Conservation (phyloP, 352 stramenopile species). For the Pythium phragmiticola region DNA sequence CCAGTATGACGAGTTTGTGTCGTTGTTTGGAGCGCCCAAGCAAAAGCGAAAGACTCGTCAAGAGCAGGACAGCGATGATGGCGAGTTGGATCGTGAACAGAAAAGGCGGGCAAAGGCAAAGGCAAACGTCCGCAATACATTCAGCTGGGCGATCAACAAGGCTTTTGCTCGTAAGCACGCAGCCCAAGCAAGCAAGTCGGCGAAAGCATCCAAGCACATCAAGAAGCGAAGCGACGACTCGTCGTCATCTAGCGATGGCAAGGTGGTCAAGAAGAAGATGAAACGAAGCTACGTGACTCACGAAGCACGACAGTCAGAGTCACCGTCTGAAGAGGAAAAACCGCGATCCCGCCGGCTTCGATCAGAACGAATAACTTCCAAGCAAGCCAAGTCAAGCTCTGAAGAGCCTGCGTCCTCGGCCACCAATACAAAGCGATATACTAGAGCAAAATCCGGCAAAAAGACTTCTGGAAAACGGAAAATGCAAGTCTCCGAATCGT, state of each 20-base stretch:
- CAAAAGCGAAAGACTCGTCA: conserved; percentile 16
- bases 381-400: conserved; percentile 2
- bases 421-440: not conserved
- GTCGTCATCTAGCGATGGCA: conserved; percentile 15
- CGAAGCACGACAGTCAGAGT: not conserved
- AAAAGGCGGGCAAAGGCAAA: conserved; percentile 32
- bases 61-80: conserved; percentile 1
- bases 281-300: not conserved
- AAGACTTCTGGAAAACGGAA: not conserved
- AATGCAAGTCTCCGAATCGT: not conserved
- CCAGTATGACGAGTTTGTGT: conserved; percentile 59
- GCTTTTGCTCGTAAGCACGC: conserved; percentile 62
- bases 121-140: conserved; percentile 60
- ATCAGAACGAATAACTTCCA: not conserved
- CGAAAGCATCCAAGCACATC: conserved; percentile 4
- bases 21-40: conserved; percentile 33
- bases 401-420: not conserved
- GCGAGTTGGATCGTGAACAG: conserved; percentile 1
- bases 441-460: not conserved
- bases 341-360: not conserved
- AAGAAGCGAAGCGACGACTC: conserved; percentile 7
- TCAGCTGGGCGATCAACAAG: conserved; percentile 70
- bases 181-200: conserved; percentile 17
- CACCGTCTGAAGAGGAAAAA: conserved; percentile 5
- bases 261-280: not conserved